Conservation (phyloP, 2,329 filamentous ascomycete species). For the Diplodia mutila region DNA sequence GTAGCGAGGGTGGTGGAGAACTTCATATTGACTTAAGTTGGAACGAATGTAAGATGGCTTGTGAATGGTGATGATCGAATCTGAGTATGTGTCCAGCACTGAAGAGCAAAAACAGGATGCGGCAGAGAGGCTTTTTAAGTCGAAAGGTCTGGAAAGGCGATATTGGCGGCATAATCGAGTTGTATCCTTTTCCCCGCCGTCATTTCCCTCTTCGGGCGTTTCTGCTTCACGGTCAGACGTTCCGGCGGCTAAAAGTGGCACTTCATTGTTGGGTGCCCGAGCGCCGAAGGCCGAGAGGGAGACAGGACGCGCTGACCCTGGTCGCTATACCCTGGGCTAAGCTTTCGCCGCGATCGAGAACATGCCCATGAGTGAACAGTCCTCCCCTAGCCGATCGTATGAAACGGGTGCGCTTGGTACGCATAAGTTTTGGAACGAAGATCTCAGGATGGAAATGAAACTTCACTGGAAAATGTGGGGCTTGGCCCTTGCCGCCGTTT, state of each 20-base stretch:
- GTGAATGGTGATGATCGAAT: conserved; percentile 5
- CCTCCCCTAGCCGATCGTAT: not conserved
- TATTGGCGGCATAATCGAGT: not conserved
- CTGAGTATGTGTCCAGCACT: conserved; percentile 18
- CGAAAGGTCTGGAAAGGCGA: not conserved
- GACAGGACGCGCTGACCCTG: not conserved
- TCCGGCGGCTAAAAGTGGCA: conserved; percentile 20
- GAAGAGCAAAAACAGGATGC: not conserved
- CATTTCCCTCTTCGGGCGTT: conserved; percentile 6
- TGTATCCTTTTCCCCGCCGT: conserved; percentile 1
- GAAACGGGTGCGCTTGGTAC: not conserved
- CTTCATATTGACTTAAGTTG: conserved; percentile 12
- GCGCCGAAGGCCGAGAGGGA: not conserved
- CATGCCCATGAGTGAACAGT: not conserved
- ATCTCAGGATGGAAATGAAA: conserved; percentile 14
- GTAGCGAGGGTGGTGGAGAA: conserved; percentile 19
- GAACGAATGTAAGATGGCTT: conserved; percentile 4
- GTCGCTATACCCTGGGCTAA: not conserved
- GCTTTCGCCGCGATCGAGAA: not conserved
- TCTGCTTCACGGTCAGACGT: conserved; percentile 11
- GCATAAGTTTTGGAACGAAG: conserved; percentile 17
- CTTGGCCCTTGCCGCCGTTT: not conserved
- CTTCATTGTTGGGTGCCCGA: not conserved
- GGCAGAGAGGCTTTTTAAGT: not conserved
- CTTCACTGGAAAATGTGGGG: conserved; percentile 10